Base-by-base conservation (phyloP, 495 filamentous ascomycete species). In the Xylaria intraflava region DNA sequence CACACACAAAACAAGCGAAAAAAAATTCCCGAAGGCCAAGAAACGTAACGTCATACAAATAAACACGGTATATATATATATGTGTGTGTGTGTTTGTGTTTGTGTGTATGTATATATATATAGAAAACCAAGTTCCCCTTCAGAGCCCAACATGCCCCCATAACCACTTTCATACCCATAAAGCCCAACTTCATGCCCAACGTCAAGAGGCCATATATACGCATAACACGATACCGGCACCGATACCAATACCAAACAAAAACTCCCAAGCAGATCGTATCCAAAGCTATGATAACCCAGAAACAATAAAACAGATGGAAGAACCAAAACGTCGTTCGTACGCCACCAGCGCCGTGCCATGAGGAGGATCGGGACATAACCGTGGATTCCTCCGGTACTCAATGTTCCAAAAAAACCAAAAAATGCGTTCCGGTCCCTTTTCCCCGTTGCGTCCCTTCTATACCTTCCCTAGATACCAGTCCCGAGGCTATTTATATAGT, bases 401-500 rank as follows among this genome's bases (percentile, higher is more conserved):
- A n/a, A n/a, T n/a, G n/a, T n/a, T n/a, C n/a, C n/a, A n/a, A n/a
- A n/a, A n/a, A n/a, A n/a, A n/a, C n/a, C n/a, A n/a, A n/a, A n/a
- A 48, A 55, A 55, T 48, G 26, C 38, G 3, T 38, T 33, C n/a
- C 11, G 39, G 17, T 41, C 30, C 16, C 14, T 31, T 17, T 22
- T 12, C 4, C 1, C 14, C 45, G 2, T 24, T 19, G 12, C 27
- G 12, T 2, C 3, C 26, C 4, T 20, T 30, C 36, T 54, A 44
- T 43, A 59, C n/a, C n/a, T n/a, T n/a, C 29, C 64, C 56, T 54
- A 60, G 51, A 51, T 50, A 50, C 64, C 64, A 61, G 56, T 59
- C 56, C 49, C 36, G 38, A 17, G n/a, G n/a, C n/a, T n/a, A n/a
- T n/a, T n/a, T n/a, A n/a, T n/a, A n/a, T n/a, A n/a, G n/a, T n/a